Conservation (phyloP, 352 stramenopile species). For the Phytophthora pseudosyringae region DNA sequence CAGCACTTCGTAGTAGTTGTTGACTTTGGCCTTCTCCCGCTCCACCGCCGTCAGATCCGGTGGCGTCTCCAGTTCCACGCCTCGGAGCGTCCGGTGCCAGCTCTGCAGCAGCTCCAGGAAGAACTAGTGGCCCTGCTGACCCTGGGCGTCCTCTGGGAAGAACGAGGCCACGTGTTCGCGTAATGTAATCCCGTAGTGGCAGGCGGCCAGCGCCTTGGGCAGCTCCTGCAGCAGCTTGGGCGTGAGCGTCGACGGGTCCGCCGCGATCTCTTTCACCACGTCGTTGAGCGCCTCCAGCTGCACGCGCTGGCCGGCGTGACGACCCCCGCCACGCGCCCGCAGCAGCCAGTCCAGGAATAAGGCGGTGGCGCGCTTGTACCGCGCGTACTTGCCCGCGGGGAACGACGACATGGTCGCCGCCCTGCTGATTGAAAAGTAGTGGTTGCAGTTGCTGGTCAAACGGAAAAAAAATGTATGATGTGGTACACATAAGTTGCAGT, state of each 20-base stretch:
- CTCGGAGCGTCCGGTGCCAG: neutral
- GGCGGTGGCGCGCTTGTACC: too few relatives aligned
- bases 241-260: neutral
- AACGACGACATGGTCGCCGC: too few relatives aligned
- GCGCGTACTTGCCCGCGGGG: too few relatives aligned
- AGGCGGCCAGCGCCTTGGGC: neutral
- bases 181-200: neutral
- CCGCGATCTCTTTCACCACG: too few relatives aligned
- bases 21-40: neutral
- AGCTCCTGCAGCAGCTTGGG: neutral
- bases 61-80: neutral
- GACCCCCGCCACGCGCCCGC: neutral
- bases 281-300: neutral
- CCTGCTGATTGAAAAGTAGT: too few relatives aligned
- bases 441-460: too few relatives aligned
- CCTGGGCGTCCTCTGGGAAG: neutral
- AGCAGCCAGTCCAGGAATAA: too few relatives aligned
- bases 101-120: neutral
- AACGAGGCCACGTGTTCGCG: neutral
- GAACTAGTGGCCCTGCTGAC: neutral
- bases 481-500: too few relatives aligned
- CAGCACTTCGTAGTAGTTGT: conserved; percentile 37
- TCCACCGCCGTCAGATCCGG: neutral
- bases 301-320: neutral
- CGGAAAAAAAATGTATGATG: too few relatives aligned